Evolutionary conservation across 352 stramenopile species (phyloP), one percentile per base, ranked within the genome.

Genomic region (Globisporangium recalcitrans): DNA sequence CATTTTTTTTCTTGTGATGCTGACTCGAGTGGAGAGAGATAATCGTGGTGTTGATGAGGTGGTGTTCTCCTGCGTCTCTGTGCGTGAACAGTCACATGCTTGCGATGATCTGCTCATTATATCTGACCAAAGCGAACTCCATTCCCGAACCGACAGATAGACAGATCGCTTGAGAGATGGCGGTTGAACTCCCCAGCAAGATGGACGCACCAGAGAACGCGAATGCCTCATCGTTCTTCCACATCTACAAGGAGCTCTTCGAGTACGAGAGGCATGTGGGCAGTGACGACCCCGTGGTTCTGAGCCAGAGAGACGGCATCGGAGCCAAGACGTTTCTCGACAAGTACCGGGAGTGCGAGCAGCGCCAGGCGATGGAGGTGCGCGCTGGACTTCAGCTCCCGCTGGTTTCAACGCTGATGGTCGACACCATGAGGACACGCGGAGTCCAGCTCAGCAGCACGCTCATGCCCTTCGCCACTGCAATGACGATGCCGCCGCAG

Each of bases 261-360:
- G 72, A 88, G 52, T 93, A 85, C 49, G 72, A 87, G 16, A 77
- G 74, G 60, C 77, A 77, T 34, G 64, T 88, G 24, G 72, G 75
- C 4, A 27, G 34, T 19, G 40, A 52, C 11, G 26, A 62, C 56
- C 62, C 60, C 8, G 31, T 63, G 14, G 14, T 27, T 4, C 38
- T 64, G 9, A 55, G 40, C 5, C 52, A 64, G 36, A 52, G 53
- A 24, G 36, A 64, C 9, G 59, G 66, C 22, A 67, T 66, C n/a
- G 32, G 58, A 52, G 38, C 53, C 9, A 65, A 69, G 22, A 80
- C 73, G 2, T 90, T 87, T 47, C 67, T 89, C 1, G 62, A 81
- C 2, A 70, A 65, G 40, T 90, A 89, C 67, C 59, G 60, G 14
- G 72, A 77, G 46, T 77, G 76, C 53, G 75, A 87, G 14, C 60